Evolutionary conservation across 371 early-diverging fungal species (phyloP).

Genomic region (Mucor sp.): DNA sequence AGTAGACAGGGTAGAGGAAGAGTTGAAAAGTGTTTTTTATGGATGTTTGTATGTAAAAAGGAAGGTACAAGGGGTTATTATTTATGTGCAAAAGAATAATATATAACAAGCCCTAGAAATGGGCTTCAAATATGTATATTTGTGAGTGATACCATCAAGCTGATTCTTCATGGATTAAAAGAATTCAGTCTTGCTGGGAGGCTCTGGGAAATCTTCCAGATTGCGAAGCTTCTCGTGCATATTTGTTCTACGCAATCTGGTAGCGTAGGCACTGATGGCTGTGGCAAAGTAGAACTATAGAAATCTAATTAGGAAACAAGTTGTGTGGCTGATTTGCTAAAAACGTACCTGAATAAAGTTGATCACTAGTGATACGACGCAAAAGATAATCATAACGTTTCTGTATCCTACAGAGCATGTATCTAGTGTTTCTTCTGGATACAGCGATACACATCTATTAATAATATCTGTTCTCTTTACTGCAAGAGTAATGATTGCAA

Average conservation of each 20-base stretch:
- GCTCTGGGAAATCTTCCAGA: slow-evolving; percentile 36
- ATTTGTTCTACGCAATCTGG: slow-evolving; percentile 31
- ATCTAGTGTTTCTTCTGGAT: slow-evolving; percentile 7
- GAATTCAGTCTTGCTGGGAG: slow-evolving; percentile 22
- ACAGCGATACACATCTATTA: slow-evolving; percentile 3
- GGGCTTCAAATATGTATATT: not conserved
- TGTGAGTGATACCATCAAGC: not conserved
- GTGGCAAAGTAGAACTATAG: slow-evolving; percentile 31
- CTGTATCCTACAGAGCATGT: slow-evolving; percentile 15
- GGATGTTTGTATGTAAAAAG: not conserved
- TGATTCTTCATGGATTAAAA: slow-evolving; percentile 4
- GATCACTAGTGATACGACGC: not conserved
- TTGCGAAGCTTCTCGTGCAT: slow-evolving; percentile 34
- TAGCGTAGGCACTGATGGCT: slow-evolving; percentile 31
- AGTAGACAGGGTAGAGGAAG: too few relatives aligned
- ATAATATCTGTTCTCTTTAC: slow-evolving; percentile 11
- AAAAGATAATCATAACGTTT: slow-evolving; percentile 19
- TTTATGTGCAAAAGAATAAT: slow-evolving; percentile 2
- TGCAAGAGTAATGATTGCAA: slow-evolving; percentile 16
- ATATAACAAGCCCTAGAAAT: not conserved
- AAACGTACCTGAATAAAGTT: slow-evolving; percentile 28
- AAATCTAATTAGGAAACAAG: not conserved
- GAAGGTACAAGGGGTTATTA: slow-evolving; percentile 5
- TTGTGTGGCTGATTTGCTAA: not conserved
- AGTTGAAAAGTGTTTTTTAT: too few relatives aligned